Evolutionary conservation across 2,329 filamentous ascomycete genomes (phyloP), one percentile per base, ranked within the genome.

Genomic region (Periconia sp.): DNA sequence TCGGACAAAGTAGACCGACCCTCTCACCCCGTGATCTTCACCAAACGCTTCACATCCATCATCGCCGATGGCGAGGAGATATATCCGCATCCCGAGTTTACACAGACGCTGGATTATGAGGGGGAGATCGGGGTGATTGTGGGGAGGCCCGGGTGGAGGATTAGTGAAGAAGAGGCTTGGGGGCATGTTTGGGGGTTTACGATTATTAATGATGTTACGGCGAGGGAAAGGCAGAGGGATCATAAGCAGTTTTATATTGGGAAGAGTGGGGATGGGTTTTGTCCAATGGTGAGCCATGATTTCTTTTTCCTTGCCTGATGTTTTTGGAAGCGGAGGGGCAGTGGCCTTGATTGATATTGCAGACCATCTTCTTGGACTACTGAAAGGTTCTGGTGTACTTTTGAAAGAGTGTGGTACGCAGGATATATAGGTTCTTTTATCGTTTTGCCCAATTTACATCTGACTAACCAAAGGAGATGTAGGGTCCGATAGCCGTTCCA

Each of bases 191-290:
- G 78, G 78, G 80, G 80, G 0, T 82, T 76, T 47, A 81, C 78
- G 0, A 81, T 81, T 25, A 71, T 78, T 30, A 83, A 61, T 30
- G 54, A 63, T 41, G 35, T 61, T 36, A 61, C 58, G 5, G 57
- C 58, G 29, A 38, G 61, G 2, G 56, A 59, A 34, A 36, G 55
- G 16, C 59, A 58, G 31, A 49, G 58, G 34, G 61, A 63, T 35
- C 80, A 83, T 44, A 82, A 83, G 57, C 81, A 84, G 48, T 83
- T 82, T 57, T 83, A 77, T 41, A 75, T 84, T 35, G 80, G 80
- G 7, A 83, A 83, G 56, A 79, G 75, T 0, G 63, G 73, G 0
- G 78, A 83, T 55, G 80, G 78, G 0, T 82, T 77, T 49, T 82
- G 78, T 47, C 79, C 79, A 0, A 81, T 82, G 69, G 74, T 76